A percentile compares a stretch with the other conserved stretches of the same genome.
These are phyloP conservation scores for Bipolaris sorokiniana DNA, from an alignment of 2,329 filamentous ascomycete species.

Conservation along the genomic window DNA sequence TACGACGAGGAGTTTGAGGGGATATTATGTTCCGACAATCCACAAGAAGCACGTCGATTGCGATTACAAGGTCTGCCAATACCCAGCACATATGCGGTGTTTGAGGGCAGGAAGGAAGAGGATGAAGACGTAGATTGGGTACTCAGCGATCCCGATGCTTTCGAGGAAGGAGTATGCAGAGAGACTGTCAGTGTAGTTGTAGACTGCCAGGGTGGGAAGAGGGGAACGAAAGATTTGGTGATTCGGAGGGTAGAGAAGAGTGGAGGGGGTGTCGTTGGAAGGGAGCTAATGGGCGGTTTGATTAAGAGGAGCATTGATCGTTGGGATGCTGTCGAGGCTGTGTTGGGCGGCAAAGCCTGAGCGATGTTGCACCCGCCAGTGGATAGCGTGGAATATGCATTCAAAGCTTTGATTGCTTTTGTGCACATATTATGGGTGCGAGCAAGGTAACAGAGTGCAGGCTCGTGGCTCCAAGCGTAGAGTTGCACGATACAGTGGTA, in stretches of 20 bases:
- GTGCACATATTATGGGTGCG: neutral
- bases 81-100: conserved; percentile 78
- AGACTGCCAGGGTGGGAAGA: conserved; percentile 67
- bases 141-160: conserved; percentile 83
- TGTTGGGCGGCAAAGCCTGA: conserved; percentile 23
- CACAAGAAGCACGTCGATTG: conserved; percentile 62
- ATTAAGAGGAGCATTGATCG: conserved; percentile 66
- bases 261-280: conserved; percentile 75
- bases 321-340: conserved; percentile 64
- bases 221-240: conserved; percentile 69
- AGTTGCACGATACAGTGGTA: neutral
- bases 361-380: neutral
- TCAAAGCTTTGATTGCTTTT: neutral
- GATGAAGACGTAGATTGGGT: conserved; percentile 65
- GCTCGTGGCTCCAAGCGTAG: neutral
- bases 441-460: neutral
- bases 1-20: conserved; percentile 84
- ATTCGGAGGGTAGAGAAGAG: conserved; percentile 78
- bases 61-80: conserved; percentile 71
- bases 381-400: neutral
- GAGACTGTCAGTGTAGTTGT: conserved; percentile 85
- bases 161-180: conserved; percentile 84
- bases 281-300: conserved; percentile 65
- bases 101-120: conserved; percentile 56
- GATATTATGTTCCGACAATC: conserved; percentile 73